Evolutionary conservation across 257 asterid genomes (phyloP), one percentile per base, ranked within the genome.

Genomic region (Ocimum tenuiflorum): DNA sequence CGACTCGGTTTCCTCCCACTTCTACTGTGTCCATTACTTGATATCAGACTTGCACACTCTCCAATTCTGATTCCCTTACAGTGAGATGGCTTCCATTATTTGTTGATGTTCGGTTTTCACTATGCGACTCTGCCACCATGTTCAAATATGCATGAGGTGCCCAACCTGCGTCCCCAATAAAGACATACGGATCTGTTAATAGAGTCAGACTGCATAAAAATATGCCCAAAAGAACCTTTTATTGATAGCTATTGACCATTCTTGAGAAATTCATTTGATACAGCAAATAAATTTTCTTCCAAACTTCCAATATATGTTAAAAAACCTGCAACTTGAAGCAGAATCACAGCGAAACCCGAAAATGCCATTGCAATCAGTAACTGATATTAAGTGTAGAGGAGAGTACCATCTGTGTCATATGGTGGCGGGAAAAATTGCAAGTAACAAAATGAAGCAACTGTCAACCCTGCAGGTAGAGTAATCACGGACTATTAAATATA

Each of bases 381-480:
- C 70, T 42, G 46, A 31, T 17, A 39, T 43, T n/a, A n/a, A 31
- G 73, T 23, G 46, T 48, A 24, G 12, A 55, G 49, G 59, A 46
- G 65, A 51, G 48, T 85, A 91, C 98, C 98, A 49, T 87, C 96
- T 47, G 73, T 53, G 62, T 84, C 87, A 58, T 91, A 87, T 10
- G 96, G 98, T 14, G 92, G 95, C 39, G 98, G 98, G 46, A 89
- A 91, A 73, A 91, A 87, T 64, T 91, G 98, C 82, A 91, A 64
- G 91, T 91, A 91, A 76, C 96, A 87, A 54, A 89, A 78, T 67
- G 95, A 85, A 68, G 98, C 95, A 52, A 91, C 81, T 19, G 83
- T 81, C 45, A 85, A 11, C 71, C 98, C 98, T 91, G 91, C 86
- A 74, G 52, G 69, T 58, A 67, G 58, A 56, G 56, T 74, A 64